phyloP scores from a whole-genome alignment of 2,329 filamentous ascomycete species.

The Penicillium sp. region DNA sequence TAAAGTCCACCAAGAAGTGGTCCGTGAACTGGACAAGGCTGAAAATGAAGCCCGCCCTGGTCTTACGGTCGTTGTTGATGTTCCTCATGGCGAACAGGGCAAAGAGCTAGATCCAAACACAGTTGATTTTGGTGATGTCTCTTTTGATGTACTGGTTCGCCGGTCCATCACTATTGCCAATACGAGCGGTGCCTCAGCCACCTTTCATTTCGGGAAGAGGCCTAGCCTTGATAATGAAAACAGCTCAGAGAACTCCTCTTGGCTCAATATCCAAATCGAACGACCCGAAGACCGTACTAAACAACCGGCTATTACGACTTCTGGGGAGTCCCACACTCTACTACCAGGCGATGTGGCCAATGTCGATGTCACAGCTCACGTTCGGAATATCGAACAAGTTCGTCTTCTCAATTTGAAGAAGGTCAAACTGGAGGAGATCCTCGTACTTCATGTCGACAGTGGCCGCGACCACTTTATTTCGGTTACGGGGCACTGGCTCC shows the following conservation, averaged over 20 bases:
- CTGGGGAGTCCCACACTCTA: slow-evolving; percentile 61
- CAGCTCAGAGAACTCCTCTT: slow-evolving; percentile 54
- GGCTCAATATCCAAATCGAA: slow-evolving; percentile 71
- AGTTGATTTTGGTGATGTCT: slow-evolving; percentile 76
- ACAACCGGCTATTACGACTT: slow-evolving; percentile 25
- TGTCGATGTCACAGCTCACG: slow-evolving; percentile 66
- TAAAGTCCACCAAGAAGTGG: slow-evolving; percentile 81
- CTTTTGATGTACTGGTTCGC: slow-evolving; percentile 66
- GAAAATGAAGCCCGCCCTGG: slow-evolving; percentile 88
- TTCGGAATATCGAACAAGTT: slow-evolving; percentile 65
- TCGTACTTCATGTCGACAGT: slow-evolving; percentile 78
- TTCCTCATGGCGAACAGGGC: slow-evolving; percentile 38
- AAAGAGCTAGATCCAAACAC: slow-evolving; percentile 49
- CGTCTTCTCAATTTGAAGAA: slow-evolving; percentile 70
- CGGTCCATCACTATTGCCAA: slow-evolving; percentile 84
- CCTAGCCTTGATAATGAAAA: slow-evolving; percentile 53
- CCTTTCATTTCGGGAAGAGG: slow-evolving; percentile 75
- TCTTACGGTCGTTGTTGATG: slow-evolving; percentile 79
- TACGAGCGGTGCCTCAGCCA: slow-evolving; percentile 79
- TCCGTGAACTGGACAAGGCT: slow-evolving; percentile 80
- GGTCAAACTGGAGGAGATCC: slow-evolving; percentile 73
- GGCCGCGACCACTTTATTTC: slow-evolving; percentile 93
- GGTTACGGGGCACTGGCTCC: slow-evolving; percentile 74
- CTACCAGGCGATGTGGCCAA: slow-evolving; percentile 81
- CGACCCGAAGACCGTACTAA: slow-evolving; percentile 41